Conservation (phyloP, 2,329 filamentous ascomycete species). For the Esteya vermicola region DNA sequence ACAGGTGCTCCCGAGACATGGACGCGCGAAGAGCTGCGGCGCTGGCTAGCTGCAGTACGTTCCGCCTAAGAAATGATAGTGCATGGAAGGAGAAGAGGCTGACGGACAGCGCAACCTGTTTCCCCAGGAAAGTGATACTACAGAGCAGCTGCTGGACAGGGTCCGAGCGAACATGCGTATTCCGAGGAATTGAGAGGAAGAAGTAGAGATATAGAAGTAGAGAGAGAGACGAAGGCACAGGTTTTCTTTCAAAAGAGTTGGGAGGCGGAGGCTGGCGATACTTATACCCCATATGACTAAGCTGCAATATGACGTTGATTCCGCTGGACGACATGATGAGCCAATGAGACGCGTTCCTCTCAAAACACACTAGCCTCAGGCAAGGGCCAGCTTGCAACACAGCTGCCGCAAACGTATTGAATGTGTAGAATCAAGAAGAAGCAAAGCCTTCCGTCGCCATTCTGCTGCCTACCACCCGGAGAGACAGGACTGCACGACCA, state of each 20-base stretch:
- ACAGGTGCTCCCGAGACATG: constrained; percentile 57
- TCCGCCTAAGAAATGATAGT: no score
- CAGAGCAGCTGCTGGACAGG: constrained; percentile 31
- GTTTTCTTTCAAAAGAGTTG: no score
- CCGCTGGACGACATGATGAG: no score
- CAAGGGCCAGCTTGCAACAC: background rate
- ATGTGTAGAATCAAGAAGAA: no score
- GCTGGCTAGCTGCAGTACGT: constrained; percentile 71
- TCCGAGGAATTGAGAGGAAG: constrained; percentile 14
- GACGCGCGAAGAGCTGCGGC: constrained; percentile 65
- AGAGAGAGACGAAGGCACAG: background rate
- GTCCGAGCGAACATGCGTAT: constrained; percentile 32
- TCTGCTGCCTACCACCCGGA: no score
- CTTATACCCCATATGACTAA: background rate
- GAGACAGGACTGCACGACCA: no score
- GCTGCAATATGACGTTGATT: background rate
- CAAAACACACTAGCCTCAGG: no score
- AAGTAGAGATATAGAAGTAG: background rate
- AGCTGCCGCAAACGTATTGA: background rate
- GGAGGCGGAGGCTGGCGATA: no score
- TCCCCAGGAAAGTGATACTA: constrained; percentile 26
- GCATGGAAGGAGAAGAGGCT: no score
- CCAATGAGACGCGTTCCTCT: background rate
- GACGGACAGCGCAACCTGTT: constrained; percentile 34
- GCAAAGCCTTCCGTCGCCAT: no score